Percentiles rank a stretch among this genome's conserved stretches.
phyloP scores from a whole-genome alignment of 1,284 basidiomycete genomes.

The Ceratobasidium sp. region DNA sequence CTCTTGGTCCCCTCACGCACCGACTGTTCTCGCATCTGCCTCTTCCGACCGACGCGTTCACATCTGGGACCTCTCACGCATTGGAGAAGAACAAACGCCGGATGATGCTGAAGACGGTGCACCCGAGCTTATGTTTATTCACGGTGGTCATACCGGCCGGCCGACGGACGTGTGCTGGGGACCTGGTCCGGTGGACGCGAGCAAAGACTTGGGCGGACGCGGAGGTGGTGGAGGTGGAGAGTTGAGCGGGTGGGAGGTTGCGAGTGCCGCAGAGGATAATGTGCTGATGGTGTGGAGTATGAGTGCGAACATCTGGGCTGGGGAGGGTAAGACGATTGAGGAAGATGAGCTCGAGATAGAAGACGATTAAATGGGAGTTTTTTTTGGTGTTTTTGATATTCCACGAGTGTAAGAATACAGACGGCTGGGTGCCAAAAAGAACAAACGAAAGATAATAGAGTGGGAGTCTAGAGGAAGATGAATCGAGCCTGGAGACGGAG shows the following conservation, averaged over 20 bases:
- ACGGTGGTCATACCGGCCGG: conserved; percentile 87
- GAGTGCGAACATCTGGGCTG: conserved; percentile 87
- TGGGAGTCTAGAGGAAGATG: conserved; percentile 32
- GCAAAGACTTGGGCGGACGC: conserved; percentile 34
- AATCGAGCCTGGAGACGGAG: neutral
- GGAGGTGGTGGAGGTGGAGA: conserved; percentile 29
- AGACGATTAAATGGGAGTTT: conserved; percentile 30
- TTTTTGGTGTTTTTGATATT: conserved; percentile 26
- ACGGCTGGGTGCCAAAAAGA: conserved; percentile 10
- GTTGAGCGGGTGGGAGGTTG: conserved; percentile 73
- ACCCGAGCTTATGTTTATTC: conserved; percentile 92
- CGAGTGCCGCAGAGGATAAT: conserved; percentile 87
- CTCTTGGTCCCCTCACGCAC: conserved; percentile 94
- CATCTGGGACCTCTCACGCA: conserved; percentile 94
- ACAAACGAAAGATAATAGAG: conserved; percentile 38
- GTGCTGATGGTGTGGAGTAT: conserved; percentile 91
- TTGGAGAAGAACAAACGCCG: conserved; percentile 96
- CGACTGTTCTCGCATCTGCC: conserved; percentile 91
- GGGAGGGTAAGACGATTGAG: conserved; percentile 81
- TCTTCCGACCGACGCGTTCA: conserved; percentile 94
- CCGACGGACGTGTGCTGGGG: conserved; percentile 90
- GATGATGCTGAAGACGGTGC: conserved; percentile 98
- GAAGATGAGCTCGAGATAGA: conserved; percentile 72
- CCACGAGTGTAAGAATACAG: conserved; percentile 35
- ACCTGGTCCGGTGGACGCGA: conserved; percentile 71